Evolutionary conservation across 2,329 filamentous ascomycete species (phyloP), one percentile per base, ranked within the genome.

Genomic region (Paraphoma chrysanthemicola): DNA sequence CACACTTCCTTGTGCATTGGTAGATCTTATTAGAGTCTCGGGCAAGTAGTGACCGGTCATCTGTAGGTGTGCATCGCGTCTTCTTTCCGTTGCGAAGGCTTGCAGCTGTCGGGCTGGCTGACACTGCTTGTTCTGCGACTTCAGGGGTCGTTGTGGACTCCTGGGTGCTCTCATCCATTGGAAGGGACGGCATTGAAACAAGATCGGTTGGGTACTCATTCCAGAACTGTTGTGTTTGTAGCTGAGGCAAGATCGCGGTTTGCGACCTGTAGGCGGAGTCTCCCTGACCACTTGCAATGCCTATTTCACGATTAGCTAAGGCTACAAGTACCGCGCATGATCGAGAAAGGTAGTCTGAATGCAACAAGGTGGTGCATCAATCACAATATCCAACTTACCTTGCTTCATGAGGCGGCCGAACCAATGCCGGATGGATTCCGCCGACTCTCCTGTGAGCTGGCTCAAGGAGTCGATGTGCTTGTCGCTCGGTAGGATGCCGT

Each of bases 251-350:
- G 23, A 72, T 62, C 42, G 65, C 68, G 11, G 74, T 75, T 51
- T 75, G 73, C n/a, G 74, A 77, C 52, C 71, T 75, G 57, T 77
- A 77, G 29, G 72, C 74, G 8, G 73, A 76, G 48, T 77, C 74
- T 29, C 54, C 51, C 39, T 73, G 68, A n/a, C 67, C 64, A 38
- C 60, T 57, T 33, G 63, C 63, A 64, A 77, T 70, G 42, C 74
- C 23, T 23, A 23, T 23, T 23, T 23, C 23, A 23, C 23, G 5
- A 23, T 23, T 23, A 23, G 23, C 23, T 23, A 5, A 23, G 2
- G 23, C 23, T 23, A 23, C 23, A 23, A 23, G 23, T 23, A 23
- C 5, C 23, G 23, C 23, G 23, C 23, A 23, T 3, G 23, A 23
- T 23, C 2, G 5, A 23, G 23, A 2, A 23, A 23, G 5, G 23